Base-by-base conservation (phyloP, 1,139 yeast species). In the Suhomyces terraborum region DNA sequence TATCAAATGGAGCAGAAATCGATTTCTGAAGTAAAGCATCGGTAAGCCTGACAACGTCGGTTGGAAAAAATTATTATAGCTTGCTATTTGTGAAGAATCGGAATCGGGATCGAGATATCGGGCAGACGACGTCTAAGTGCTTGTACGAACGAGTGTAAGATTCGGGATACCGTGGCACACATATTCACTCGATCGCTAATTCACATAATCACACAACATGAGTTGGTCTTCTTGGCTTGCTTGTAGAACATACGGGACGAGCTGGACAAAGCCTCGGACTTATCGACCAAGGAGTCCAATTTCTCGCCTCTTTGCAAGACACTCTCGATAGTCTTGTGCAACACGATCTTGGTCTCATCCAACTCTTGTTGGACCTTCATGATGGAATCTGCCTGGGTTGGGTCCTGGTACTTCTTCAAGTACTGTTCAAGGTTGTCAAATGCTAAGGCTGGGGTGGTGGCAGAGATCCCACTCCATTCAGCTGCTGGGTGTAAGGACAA, bases 361-460 rank as follows among this genome's bases (percentile, higher is more conserved):
- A 93, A 78, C 66, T 93, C 98, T 61, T 89, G 95, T 70, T 94
- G 98, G 26, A 93, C 98, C 65, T 85, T 87, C 95, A 93, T 84
- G 51, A 93, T 84, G 12, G 96, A 85, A 61, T 93, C 99, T 0
- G 98, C 98, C 69, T 93, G 96, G 27, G 85, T 77, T 18, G 99
- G 99, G 63, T 94, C 96, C 68, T 93, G 98, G 68, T 94, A 93
- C 59, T 88, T 87, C 55, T 74, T 69, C 53, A 94, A 69, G 62
- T 89, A 89, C 22, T 69, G 70, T 29, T 83, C 84, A 56, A 93
- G 73, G 48, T 79, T 80, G 26, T 79, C 80, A 64, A 80, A 82
- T 41, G 69, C 67, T 49, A 86, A 73, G 13, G 53, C 47, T 8
- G 70, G 49, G 38, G 72, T 70, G 6, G 88, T 69, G 52, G 74